Conservation (phyloP, 2,329 filamentous ascomycete genomes). For the Pleochaeta shiraiana region DNA sequence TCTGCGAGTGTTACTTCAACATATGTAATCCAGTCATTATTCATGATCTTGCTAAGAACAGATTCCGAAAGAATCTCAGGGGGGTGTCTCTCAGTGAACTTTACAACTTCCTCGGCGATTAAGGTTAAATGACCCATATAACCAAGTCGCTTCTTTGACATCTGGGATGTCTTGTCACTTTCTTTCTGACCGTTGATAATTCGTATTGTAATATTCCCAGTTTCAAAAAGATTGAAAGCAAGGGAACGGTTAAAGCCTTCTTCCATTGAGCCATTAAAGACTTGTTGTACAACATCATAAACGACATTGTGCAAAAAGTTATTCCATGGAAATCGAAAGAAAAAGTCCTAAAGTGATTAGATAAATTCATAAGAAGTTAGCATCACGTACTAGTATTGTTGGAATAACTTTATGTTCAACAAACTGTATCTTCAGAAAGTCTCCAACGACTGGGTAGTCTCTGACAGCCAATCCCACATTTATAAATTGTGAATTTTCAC, state of each 20-base stretch:
- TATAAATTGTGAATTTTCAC: not conserved
- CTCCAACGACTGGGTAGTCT: constrained; percentile 48
- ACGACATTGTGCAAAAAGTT: constrained; percentile 99
- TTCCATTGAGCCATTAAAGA: constrained; percentile 97
- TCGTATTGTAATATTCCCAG: constrained; percentile 68
- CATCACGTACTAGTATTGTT: constrained; percentile 60
- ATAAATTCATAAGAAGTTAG: not conserved
- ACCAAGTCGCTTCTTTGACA: constrained; percentile 74
- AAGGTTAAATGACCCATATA: constrained; percentile 98
- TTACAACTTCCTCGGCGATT: constrained; percentile 95
- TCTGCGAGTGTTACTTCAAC: constrained; percentile 85
- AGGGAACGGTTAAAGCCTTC: constrained; percentile 78
- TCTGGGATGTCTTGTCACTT: constrained; percentile 66
- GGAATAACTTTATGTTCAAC: constrained; percentile 88
- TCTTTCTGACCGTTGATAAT: constrained; percentile 79
- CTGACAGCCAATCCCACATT: constrained; percentile 5
- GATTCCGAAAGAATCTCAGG: constrained; percentile 66
- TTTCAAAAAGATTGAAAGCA: constrained; percentile 82
- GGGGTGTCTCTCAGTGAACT: constrained; percentile 88
- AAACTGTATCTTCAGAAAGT: constrained; percentile 90
- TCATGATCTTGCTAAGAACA: constrained; percentile 75
- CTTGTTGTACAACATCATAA: constrained; percentile 96
- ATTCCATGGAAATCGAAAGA: constrained; percentile 98
- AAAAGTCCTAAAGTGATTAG: constrained; percentile 49
- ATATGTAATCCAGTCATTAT: constrained; percentile 80